Evolutionary conservation across 306 rosid genomes (phyloP), one percentile per base, ranked within the genome.

Genomic region (Pachyrhizus erosus): DNA sequence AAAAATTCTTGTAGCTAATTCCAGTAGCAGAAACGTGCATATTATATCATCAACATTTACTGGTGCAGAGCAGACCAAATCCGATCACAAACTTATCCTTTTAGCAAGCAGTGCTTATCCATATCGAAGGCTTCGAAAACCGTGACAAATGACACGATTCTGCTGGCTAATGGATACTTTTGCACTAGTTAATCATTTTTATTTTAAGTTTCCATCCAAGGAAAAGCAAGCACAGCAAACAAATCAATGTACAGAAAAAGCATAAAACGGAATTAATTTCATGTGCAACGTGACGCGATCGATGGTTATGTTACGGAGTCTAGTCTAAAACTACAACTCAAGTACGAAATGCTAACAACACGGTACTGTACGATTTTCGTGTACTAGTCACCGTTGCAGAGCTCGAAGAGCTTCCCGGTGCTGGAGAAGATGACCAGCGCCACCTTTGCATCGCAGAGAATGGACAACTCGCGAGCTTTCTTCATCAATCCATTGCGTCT

Each of bases 401-500:
- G 61, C 31, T 79, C 46, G 83, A 23, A 68, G 23, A 79, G 83
- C 57, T 54, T 68, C 15, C 83, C 83, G 34, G 39, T 14, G 57
- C 70, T 1, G 45, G 83, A 79, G 83, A 79, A 79, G 58, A 79
- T 5, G 45, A 79, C 3, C 7, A 69, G 9, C 5, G 83, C 83
- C 21, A 79, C 77, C 9, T 68, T 23, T 1, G 76, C 83, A 1
- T 79, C 77, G 75, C 82, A 79, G 46, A 79, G 83, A 39, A 69
- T 5, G 5, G 83, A 68, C 3, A 79, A 58, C 70, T 79, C 83
- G 15, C 43, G 57, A 24, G 77, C 83, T 39, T 69, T 79, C 77
- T 79, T 79, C 58, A 79, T 39, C 60, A 79, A 40, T 69, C 83
- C 83, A 7, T 54, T 78, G 11, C 83, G 76, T 58, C 83, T 68